Base-by-base conservation (phyloP, 495 filamentous ascomycete species). In the Lineolata rhizophorae region DNA sequence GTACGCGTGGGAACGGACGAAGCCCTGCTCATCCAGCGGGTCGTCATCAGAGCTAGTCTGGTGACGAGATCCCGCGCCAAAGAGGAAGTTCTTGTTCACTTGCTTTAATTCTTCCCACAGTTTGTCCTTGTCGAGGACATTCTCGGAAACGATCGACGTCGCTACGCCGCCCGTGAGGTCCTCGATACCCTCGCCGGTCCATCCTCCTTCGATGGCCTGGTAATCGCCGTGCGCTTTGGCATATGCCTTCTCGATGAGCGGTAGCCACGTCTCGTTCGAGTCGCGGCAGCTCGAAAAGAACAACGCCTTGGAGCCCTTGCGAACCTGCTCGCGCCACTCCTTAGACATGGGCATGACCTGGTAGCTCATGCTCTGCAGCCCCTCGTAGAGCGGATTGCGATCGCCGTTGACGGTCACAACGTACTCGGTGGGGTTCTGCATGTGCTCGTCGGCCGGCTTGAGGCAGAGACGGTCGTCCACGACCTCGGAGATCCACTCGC, bases 151-250 rank as follows among this genome's bases (percentile, higher is more conserved):
- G 4, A 93, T 49, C 43, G 82, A 74, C 0, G 72, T 75, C 0
- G 83, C 90, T 9, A 93, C 80, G 3, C 85, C 85, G 6, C 85
- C 85, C 2, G 83, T 93, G 13, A 94, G 57, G 50, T 95, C 85
- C 51, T 95, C 85, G 29, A 94, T 72, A 1, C 73, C 85, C 47
- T 95, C 85, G 11, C 78, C 65, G 45, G 19, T 75, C 47, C 70
- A 84, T 1, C 83, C 83, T 13, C 82, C 81, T 37, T 85, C 74
- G 29, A 93, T 82, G 1, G 81, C 62, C 8, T 66, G 61, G 43
- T 75, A 91, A 47, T 87, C 79, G 2, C 81, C 82, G 43, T 95
- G 85, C 8, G 82, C 83, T 50, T 95, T 95, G 28, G 85, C 85
- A 52, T 87, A 95, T 0, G 85, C 85, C 51, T 95, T 95, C 46